Conservation (phyloP, 2,329 filamentous ascomycete genomes). For the Talaromyces sp. region DNA sequence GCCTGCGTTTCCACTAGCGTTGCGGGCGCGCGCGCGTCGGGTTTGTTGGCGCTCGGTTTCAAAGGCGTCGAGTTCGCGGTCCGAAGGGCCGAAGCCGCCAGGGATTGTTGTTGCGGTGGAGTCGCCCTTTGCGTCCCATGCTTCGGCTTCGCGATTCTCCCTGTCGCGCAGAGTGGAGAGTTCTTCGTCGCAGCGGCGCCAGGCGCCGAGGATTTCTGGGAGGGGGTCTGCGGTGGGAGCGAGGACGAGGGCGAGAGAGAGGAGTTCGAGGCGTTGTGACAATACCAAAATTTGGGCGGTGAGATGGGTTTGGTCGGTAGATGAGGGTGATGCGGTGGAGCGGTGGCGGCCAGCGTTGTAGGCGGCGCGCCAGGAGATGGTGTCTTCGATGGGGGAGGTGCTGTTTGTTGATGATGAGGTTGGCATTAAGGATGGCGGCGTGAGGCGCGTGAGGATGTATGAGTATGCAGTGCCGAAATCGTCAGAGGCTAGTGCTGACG, state of each 20-base stretch:
- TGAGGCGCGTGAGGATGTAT: conserved; percentile 58
- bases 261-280: conserved; percentile 60
- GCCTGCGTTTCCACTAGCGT: conserved; percentile 13
- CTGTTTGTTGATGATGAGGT: conserved; percentile 7
- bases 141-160: conserved; percentile 53
- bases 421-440: conserved; percentile 29
- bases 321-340: conserved; percentile 18
- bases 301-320: conserved; percentile 24
- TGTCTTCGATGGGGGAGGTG: conserved; percentile 39
- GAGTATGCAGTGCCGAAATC: conserved; percentile 61
- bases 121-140: conserved; percentile 55
- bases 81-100: conserved; percentile 40
- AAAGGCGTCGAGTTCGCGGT: conserved; percentile 40
- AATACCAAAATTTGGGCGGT: conserved; percentile 49
- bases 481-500: conserved; percentile 37
- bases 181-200: conserved; percentile 60
- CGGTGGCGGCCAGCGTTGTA: conserved; percentile 57
- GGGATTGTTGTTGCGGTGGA: conserved; percentile 27
- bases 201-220: conserved; percentile 57
- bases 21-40: conserved; percentile 25
- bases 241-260: conserved; percentile 58
- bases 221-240: conserved; percentile 52
- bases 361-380: conserved; percentile 61
- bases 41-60: conserved; percentile 39
- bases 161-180: conserved; percentile 49